Conservation (phyloP, 345 rosid species). For the Rhizophora mangle region DNA sequence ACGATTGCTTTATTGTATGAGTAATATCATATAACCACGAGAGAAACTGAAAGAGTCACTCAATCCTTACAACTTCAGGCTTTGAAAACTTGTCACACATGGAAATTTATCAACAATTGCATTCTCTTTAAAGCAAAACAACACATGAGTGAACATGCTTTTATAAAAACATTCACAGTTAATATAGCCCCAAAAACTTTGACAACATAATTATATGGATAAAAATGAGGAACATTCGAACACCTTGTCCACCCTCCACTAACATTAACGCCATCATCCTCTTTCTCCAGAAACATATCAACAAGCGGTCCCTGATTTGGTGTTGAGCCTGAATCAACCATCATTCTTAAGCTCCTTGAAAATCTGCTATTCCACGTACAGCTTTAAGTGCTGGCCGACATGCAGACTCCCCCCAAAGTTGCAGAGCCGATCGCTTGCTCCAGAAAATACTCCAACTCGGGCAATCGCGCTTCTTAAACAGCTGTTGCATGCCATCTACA, state of each 20-base stretch:
- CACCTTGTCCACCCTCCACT: conserved; percentile 95
- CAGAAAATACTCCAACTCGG: conserved; percentile 51
- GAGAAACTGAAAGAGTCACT: too few species aligned
- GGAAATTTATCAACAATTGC: too few species aligned
- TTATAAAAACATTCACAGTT: too few species aligned
- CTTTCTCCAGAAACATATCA: conserved; percentile 50
- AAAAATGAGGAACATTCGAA: background rate
- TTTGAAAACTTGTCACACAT: too few species aligned
- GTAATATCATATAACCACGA: too few species aligned
- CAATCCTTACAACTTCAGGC: too few species aligned
- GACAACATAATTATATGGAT: too few species aligned
- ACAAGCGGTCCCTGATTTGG: conserved; percentile 41
- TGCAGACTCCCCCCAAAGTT: conserved; percentile 32
- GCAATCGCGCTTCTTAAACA: conserved; percentile 56
- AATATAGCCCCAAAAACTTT: too few species aligned
- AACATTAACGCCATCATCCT: conserved; percentile 64
- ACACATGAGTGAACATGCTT: too few species aligned
- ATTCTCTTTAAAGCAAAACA: too few species aligned
- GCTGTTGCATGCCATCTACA: conserved; percentile 77
- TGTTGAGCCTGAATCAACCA: conserved; percentile 63
- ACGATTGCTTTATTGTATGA: too few species aligned
- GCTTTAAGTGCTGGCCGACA: conserved; percentile 30
- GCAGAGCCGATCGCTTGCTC: conserved; percentile 31
- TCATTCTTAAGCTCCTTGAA: conserved; percentile 46
- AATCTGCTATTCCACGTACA: conserved; percentile 31